A percentile compares a stretch with the other conserved stretches of the same genome.
Evolutionary conservation across 441 rosid species (phyloP).

Genomic region (Hura crepitans): DNA sequence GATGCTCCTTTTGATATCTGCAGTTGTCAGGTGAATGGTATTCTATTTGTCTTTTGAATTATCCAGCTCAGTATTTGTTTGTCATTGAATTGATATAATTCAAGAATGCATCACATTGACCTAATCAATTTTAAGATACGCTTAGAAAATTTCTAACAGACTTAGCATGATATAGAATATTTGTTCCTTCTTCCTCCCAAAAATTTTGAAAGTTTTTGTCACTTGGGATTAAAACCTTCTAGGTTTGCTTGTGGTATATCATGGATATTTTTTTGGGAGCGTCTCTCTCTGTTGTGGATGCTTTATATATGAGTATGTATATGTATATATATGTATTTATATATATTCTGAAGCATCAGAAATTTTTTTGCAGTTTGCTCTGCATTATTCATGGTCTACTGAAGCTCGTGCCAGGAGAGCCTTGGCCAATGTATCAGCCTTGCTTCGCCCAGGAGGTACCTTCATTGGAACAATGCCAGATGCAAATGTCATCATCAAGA

Average conservation of each 20-base stretch:
- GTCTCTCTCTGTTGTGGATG: no score
- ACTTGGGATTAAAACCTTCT: not conserved
- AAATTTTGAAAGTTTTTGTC: no score
- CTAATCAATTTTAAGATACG: not conserved
- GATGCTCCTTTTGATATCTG: conserved; percentile 95
- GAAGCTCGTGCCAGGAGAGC: conserved; percentile 91
- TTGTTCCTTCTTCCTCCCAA: not conserved
- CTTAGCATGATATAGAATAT: not conserved
- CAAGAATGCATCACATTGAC: not conserved
- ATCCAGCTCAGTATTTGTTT: not conserved
- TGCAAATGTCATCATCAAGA: conserved; percentile 83
- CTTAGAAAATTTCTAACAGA: not conserved
- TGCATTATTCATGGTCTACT: conserved; percentile 96
- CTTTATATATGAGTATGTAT: no score
- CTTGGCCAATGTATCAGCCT: conserved; percentile 83
- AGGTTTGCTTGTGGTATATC: not conserved
- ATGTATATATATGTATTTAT: no score
- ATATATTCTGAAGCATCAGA: conserved; percentile 3
- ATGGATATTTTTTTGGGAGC: not conserved
- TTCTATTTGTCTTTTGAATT: not conserved
- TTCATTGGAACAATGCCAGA: conserved; percentile 98
- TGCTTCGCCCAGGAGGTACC: conserved; percentile 91
- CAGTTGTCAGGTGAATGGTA: conserved; percentile 79
- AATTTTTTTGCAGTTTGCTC: conserved; percentile 58
- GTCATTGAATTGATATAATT: not conserved